Evolutionary conservation across 148 eudicot species (phyloP), one percentile per base, ranked within the genome.

Genomic region (Amaranthus cruentus): DNA sequence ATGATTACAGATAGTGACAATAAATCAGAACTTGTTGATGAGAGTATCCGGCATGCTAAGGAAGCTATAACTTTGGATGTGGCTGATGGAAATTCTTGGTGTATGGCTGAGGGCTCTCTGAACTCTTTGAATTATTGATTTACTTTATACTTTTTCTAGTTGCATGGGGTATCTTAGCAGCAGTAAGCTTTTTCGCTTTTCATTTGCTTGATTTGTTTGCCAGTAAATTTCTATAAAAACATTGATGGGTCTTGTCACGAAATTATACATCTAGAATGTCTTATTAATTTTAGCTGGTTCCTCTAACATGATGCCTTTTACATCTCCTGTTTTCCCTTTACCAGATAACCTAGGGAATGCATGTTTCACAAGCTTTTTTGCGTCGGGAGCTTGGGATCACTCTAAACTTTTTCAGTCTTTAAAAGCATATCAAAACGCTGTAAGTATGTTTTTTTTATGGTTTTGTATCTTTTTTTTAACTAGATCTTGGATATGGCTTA

Each of bases 341-440:
- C 47, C 91, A 91, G 97, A 93, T 80, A 91, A 89, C 82, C 92
- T 94, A 9, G 98, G 98, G 60, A 94, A 94, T 87, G 98, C 95
- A 81, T 91, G 88, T 71, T 93, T 91, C 77, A 89, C 93, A 48
- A 85, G 91, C 74, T 93, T 94, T 75, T 94, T 94, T 84, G 95
- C 86, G 73, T 91, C 89, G 58, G 95, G 93, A 75, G 86, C 91
- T 66, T 91, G 93, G 96, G 91, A 94, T 81, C 89, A 88, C 77
- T 79, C 86, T 73, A 88, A 87, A 75, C 90, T 94, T 81, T 87
- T 75, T 79, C 95, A 89, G 75, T 87, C 98, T 57, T 75, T 91
- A 61, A 91, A 91, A 83, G 97, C 97, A 63, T 94, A 94, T 74
- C 98, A 91, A 75, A 90, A 91, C 81, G 98, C 98, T 73, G 98